Conservation (phyloP, 345 rosid genomes). For the Excoecaria agallocha region DNA sequence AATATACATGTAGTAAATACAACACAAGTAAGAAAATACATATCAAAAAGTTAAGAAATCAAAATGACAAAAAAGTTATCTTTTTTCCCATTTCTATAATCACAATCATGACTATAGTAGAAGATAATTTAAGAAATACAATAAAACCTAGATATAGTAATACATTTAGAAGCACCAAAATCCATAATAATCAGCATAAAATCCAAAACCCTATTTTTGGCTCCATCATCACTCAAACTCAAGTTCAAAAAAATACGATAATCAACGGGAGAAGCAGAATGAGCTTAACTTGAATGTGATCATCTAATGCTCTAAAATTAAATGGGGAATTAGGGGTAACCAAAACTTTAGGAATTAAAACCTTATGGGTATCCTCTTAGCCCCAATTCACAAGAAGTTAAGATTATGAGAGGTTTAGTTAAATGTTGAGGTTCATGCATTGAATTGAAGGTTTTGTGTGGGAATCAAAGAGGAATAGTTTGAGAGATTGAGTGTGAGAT, state of each 20-base stretch:
- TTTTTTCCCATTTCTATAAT: background rate
- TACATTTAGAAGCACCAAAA: constrained; percentile 36
- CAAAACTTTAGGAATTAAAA: constrained; percentile 63
- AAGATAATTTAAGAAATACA: background rate
- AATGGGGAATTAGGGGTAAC: constrained; percentile 56
- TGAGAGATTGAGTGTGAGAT: constrained; percentile 69
- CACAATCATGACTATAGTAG: background rate
- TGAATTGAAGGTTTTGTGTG: constrained; percentile 37
- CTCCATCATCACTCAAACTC: constrained; percentile 32
- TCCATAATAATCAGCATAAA: constrained; percentile 44
- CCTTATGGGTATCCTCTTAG: constrained; percentile 23
- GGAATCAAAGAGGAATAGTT: constrained; percentile 64
- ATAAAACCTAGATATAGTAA: background rate
- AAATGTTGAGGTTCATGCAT: constrained; percentile 48
- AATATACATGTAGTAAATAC: background rate
- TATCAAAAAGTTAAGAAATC: background rate
- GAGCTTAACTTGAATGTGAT: constrained; percentile 81
- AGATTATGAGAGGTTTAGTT: constrained; percentile 34
- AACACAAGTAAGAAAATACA: background rate
- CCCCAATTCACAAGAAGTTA: constrained; percentile 53
- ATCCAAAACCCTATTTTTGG: constrained; percentile 18
- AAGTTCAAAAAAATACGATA: constrained; percentile 59
- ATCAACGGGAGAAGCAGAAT: constrained; percentile 83
- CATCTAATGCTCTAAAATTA: constrained; percentile 51
- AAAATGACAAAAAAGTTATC: background rate